Conservation (phyloP, 495 filamentous ascomycete genomes). For the Neurospora pannonica region DNA sequence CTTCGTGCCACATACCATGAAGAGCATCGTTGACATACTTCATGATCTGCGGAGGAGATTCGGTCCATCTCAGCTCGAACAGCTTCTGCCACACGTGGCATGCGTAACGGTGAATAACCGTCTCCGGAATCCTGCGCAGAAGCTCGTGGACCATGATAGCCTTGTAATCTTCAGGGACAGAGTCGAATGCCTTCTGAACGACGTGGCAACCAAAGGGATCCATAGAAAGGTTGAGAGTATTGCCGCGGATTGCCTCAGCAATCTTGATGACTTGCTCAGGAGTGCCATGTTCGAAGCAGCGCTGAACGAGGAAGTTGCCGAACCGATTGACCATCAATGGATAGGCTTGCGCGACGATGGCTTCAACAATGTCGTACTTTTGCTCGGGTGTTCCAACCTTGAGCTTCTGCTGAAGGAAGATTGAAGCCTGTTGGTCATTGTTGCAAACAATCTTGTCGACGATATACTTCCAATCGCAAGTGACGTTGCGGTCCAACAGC, state of each 20-base stretch:
- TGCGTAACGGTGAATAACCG: constrained; percentile 94
- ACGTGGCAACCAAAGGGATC: constrained; percentile 98
- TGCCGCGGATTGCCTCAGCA: constrained; percentile 88
- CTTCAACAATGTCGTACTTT: constrained; percentile 93
- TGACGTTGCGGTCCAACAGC: constrained; percentile 89
- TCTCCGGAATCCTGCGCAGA: constrained; percentile 90
- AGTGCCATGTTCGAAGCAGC: constrained; percentile 97
- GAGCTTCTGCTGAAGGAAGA: constrained; percentile 97
- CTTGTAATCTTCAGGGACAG: constrained; percentile 94
- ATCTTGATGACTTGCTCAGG: constrained; percentile 92
- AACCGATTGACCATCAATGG: constrained; percentile 94
- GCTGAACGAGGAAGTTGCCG: constrained; percentile 97
- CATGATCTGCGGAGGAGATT: constrained; percentile 96
- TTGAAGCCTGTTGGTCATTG: constrained; percentile 97
- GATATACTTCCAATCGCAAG: constrained; percentile 98
- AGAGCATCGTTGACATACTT: constrained; percentile 94
- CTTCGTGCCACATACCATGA: constrained; percentile 96
- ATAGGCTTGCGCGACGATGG: constrained; percentile 92
- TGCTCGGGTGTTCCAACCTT: constrained; percentile 93
- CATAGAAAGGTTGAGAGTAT: constrained; percentile 90
- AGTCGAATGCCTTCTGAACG: constrained; percentile 96
- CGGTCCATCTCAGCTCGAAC: constrained; percentile 94
- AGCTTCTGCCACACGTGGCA: constrained; percentile 99
- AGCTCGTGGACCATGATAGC: constrained; percentile 97
- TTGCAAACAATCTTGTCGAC: constrained; percentile 99